A percentile compares a stretch with the other conserved stretches of the same genome.
phyloP scores from a whole-genome alignment of 768 basidiomycete species.

The Termitomyces heimii region DNA sequence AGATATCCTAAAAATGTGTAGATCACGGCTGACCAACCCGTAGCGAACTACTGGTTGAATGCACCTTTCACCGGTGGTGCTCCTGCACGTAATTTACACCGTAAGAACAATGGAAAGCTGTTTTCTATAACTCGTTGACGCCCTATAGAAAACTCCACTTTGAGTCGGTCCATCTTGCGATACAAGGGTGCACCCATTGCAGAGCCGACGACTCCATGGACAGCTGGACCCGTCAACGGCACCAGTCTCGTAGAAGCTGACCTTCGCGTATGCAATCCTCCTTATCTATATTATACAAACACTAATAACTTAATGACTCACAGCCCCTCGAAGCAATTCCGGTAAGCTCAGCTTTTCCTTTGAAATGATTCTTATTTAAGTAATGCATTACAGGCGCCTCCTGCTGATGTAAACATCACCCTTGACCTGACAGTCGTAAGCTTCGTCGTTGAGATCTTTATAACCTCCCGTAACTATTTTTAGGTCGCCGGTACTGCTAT shows the following conservation, averaged over 20 bases:
- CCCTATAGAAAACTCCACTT: slow-evolving; percentile 18
- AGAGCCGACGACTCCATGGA: slow-evolving; percentile 25
- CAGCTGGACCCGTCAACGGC: slow-evolving; percentile 12
- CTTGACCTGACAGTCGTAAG: slow-evolving; percentile 18
- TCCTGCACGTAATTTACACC: slow-evolving; percentile 23
- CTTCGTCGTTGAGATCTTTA: not conserved
- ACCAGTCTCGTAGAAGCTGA: slow-evolving; percentile 10
- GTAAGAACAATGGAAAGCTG: slow-evolving; percentile 13
- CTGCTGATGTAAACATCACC: slow-evolving; percentile 20
- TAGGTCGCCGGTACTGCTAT: slow-evolving; percentile 16
- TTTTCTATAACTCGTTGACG: too few relatives aligned
- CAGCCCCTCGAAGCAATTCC: slow-evolving; percentile 7
- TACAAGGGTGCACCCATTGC: slow-evolving; percentile 27
- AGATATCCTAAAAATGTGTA: not conserved
- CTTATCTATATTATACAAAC: not conserved
- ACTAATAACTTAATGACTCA: not conserved
- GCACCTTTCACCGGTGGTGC: slow-evolving; percentile 26
- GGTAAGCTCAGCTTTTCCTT: not conserved
- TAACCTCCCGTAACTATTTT: not conserved
- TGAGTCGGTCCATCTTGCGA: slow-evolving; percentile 25
- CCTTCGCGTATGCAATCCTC: slow-evolving; percentile 7
- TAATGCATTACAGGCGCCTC: slow-evolving; percentile 12
- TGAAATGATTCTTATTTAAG: not conserved
- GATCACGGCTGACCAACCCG: slow-evolving; percentile 33
- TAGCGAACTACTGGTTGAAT: slow-evolving; percentile 44